Base-by-base conservation (phyloP, 2,329 filamentous ascomycete genomes). In the Alternaria triticina region DNA sequence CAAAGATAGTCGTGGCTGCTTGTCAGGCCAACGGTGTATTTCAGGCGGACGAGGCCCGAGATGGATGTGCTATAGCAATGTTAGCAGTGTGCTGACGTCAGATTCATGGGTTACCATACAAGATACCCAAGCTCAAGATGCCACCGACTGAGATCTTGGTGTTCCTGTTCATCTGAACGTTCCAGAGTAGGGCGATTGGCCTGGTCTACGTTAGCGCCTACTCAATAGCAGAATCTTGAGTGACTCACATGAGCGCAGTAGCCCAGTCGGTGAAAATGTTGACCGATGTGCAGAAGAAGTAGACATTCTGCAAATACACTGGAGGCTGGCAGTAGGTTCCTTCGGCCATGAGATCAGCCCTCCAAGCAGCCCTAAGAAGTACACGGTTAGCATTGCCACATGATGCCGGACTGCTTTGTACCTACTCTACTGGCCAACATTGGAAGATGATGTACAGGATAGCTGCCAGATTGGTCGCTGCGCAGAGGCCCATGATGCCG, bases 261-360 rank as follows among this genome's bases (percentile, higher is more conserved):
- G 77, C 75, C 78, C 78, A 80, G 30, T 80, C 78, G 0, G 76
- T 77, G 8, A 73, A 63, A 28, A 80, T 80, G 56, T 80, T 80
- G 47, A 80, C 73, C 1, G 78, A 74, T 2, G 77, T 77, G 13
- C 73, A 74, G 36, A 74, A 74, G 45, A 78, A 80, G 59, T 80
- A 80, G 10, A 79, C 68, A 50, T 52, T 78, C 65, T 28, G 74
- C 72, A 11, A 76, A 69, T 23, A 68, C 67, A 20, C 64, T 56
- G 1, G 70, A 3, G 72, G 65, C 23, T 76, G 59, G 57, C 77
- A 80, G 2, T 62, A 50, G 3, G 77, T 75, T 2, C 72, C 73
- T 23, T 70, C 68, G 11, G 60, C 65, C 36, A 36, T 46, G 4
- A 61, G 59, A 30, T 52, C 54, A 4, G 54, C 46, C 27, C 27